Base-by-base conservation (phyloP, 192 early-diverging fungal species). In the Entomortierella parvispora region DNA sequence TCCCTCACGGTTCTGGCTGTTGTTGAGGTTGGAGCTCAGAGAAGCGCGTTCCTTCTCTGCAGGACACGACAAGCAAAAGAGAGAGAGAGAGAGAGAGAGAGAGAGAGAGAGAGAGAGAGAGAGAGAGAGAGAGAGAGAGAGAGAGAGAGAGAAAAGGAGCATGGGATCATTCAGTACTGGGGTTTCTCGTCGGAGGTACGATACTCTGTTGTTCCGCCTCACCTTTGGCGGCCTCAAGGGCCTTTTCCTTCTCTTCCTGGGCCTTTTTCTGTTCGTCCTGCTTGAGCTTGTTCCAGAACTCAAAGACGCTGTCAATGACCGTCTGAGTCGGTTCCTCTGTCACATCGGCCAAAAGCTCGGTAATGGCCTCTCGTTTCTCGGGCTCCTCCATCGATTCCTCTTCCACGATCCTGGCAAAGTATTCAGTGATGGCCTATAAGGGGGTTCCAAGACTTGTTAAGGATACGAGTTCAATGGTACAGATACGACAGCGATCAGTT, bases 331-430 rank as follows among this genome's bases (percentile, higher is more conserved):
- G 65, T 56, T 82, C 70, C 33, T 86, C 87, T 0, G 86, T 87
- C 22, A 83, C 80, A 55, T 92, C 92, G 8, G 60, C 56, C n/a
- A 93, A 69, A 25, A 90, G 90, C 65, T 91, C 92, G 22, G 77
- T 51, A n/a, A 93, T 87, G 37, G 87, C 89, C 55, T 90, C 90
- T 17, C 78, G 72, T 57, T 88, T 89, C 56, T 93, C 92, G 26
- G 87, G 83, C 26, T 86, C 86, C 37, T 85, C 84, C 57, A 91
- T 81, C 9, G 83, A 81, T 33, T 90, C 90, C 43, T 93, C 89
- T 18, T 83, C 71, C 0, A 86, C 82, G 33, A 93, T 84, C 46
- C 90, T 87, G 23, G 82, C 79, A 57, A 93, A 88, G 70, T 92
- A 93, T 53, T 93, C 91, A 12, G 82, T 77, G 58, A 88, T 85